phyloP scores from a whole-genome alignment of 805 yeast species.

The Maudiozyma serrabonitensis region DNA sequence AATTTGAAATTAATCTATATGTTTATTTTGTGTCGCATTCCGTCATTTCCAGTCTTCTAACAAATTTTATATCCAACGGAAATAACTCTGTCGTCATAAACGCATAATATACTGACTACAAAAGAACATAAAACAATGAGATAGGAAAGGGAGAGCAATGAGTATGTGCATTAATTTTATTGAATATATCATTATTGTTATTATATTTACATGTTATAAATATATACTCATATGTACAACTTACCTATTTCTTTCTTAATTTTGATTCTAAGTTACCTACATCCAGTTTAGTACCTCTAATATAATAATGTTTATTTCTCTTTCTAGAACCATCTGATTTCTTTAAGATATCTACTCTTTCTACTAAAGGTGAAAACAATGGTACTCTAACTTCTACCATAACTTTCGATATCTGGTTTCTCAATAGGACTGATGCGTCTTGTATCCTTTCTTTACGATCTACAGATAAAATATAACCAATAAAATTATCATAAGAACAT shows the following conservation, averaged over 20 bases:
- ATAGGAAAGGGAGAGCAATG: no score
- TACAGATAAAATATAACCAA: constrained; percentile 72
- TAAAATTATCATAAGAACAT: constrained; percentile 49
- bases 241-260: constrained; percentile 23
- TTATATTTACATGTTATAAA: background rate
- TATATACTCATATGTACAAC: background rate
- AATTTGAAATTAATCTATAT: background rate
- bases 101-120: background rate
- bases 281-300: constrained; percentile 70
- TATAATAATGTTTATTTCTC: constrained; percentile 83
- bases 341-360: constrained; percentile 66
- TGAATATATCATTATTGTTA: background rate
- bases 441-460: constrained; percentile 50
- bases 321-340: constrained; percentile 52
- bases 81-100: no score
- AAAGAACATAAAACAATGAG: background rate
- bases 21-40: background rate
- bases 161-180: no score
- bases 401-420: constrained; percentile 74
- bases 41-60: background rate
- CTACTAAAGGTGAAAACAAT: constrained; percentile 67
- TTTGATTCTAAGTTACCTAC: constrained; percentile 57
- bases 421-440: constrained; percentile 66
- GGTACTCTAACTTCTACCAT: constrained; percentile 82
- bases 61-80: no score